Base-by-base conservation (phyloP, 768 basidiomycete genomes). In the Lyophyllum atratum region DNA sequence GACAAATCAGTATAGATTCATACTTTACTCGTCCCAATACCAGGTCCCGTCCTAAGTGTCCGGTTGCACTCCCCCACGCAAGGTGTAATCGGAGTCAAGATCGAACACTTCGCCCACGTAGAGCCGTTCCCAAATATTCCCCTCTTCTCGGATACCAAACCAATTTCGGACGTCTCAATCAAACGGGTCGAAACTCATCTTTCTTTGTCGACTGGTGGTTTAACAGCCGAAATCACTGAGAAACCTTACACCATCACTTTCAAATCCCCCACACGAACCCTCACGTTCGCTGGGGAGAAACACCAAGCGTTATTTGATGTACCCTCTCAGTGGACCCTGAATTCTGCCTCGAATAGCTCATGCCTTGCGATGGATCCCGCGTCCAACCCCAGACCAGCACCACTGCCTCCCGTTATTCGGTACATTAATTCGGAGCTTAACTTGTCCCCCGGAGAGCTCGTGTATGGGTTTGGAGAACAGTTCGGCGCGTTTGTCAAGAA, bases 401-500 rank as follows among this genome's bases (percentile, higher is more conserved):
- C 72, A 1, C 64, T 74, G 11, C 82, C 81, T 1, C 75, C 72
- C 45, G 66, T 68, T 9, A 71, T 81, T 33, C 71, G 80, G 24
- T 84, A 85, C 63, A 69, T 82, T 44, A 75, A 80, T 61, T 80
- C 84, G 49, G 87, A 82, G 76, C 75, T 91, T 28, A 85, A 83
- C 56, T 70, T 87, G 7, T 82, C 84, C 24, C 87, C 87, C 0
- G 89, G 86, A 19, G 89, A 90, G 70, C 79, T 84, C 42, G 77
- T 91, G 21, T 90, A 89, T 64, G 89, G 89, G 4, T 75, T 90
- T 14, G 89, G 89, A 47, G 89, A 91, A 70, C 84, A 88, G 54
- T 90, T 91, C 66, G 85, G 85, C 2, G 77, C 87, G 9, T 85
- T 91, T 57, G 80, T 89, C 7, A 91, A 90, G 76, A 90, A 90